Percentiles rank a stretch among this genome's conserved stretches.
These are phyloP conservation scores for Fagopyrum tataricum DNA, from an alignment of 148 eudicot genomes.

Conservation along the genomic window DNA sequence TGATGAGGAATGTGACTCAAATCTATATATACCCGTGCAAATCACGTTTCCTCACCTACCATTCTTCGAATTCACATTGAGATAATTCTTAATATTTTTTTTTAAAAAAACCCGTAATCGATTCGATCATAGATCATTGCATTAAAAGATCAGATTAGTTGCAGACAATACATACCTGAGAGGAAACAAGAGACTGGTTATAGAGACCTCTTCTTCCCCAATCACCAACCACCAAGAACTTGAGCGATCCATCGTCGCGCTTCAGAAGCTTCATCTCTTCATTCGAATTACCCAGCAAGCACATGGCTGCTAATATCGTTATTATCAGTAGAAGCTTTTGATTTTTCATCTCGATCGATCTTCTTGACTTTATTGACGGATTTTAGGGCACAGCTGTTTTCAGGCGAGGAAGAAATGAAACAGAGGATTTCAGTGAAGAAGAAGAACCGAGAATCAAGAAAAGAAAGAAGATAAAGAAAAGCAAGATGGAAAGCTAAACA, in stretches of 20 bases:
- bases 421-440: neutral
- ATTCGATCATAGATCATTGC: neutral
- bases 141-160: neutral
- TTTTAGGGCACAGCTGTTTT: neutral
- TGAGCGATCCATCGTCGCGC: constrained; percentile 36
- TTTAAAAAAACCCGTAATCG: neutral
- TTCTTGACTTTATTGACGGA: neutral
- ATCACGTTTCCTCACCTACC: neutral
- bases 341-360: neutral
- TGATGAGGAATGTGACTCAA: neutral
- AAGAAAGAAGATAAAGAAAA: neutral
- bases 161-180: constrained; percentile 36
- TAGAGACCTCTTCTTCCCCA: constrained; percentile 71
- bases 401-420: neutral
- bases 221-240: constrained; percentile 66
- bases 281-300: neutral
- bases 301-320: neutral
- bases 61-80: neutral
- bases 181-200: constrained; percentile 64
- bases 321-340: neutral
- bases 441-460: neutral
- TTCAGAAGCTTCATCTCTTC: neutral
- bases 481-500: neutral
- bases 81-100: neutral
- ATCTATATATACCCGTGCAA: neutral